These are phyloP conservation scores for Sporobolomyces pararoseus DNA, from an alignment of 768 basidiomycete species.

Conservation along the genomic window DNA sequence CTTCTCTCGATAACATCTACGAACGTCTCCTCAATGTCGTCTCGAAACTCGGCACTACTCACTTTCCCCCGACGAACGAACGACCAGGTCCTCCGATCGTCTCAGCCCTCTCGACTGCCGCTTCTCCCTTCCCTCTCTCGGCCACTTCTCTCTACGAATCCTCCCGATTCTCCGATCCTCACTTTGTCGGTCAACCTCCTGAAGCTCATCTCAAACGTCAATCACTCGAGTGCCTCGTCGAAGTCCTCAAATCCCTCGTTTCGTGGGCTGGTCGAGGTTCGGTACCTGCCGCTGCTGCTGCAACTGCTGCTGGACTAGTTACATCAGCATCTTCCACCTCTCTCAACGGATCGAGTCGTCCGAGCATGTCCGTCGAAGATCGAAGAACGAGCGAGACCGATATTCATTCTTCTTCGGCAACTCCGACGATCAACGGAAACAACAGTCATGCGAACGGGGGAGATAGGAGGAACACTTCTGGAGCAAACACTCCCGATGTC, in stretches of 20 bases:
- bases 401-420: neutral
- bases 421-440: neutral
- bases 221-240: slow-evolving; percentile 88
- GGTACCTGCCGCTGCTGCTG: slow-evolving; percentile 23
- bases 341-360: slow-evolving; percentile 17
- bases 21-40: slow-evolving; percentile 97
- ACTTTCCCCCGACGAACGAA: slow-evolving; percentile 48
- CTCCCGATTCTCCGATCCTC: slow-evolving; percentile 45
- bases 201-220: slow-evolving; percentile 83
- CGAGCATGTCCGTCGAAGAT: slow-evolving; percentile 22
- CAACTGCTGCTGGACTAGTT: slow-evolving; percentile 37
- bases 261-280: slow-evolving; percentile 61
- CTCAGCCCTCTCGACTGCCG: slow-evolving; percentile 25
- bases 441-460: neutral
- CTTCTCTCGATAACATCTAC: slow-evolving; percentile 93
- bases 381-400: slow-evolving; percentile 33
- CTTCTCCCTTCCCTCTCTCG: slow-evolving; percentile 54
- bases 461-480: slow-evolving; percentile 38
- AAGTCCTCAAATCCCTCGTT: slow-evolving; percentile 82
- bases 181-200: slow-evolving; percentile 44
- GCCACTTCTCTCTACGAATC: slow-evolving; percentile 61
- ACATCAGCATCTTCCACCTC: slow-evolving; percentile 31
- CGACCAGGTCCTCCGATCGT: slow-evolving; percentile 18
- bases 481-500: slow-evolving; percentile 71
- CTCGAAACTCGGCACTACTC: slow-evolving; percentile 75